Percentiles rank a stretch among this genome's conserved stretches.
Conservation (phyloP, 768 basidiomycete genomes). For the Suillus americanus region DNA sequence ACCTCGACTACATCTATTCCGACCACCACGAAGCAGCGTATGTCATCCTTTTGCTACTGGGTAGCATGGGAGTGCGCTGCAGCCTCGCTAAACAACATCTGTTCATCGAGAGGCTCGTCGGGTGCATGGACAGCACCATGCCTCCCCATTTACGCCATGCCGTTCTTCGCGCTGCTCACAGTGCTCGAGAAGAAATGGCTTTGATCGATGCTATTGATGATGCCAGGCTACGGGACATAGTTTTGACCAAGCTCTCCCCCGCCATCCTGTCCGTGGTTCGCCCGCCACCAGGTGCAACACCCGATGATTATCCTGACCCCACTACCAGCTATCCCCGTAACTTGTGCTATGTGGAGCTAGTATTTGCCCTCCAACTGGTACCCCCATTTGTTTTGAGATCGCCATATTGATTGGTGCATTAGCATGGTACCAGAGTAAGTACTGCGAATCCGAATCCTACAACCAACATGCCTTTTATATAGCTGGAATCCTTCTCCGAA, state of each 20-base stretch:
- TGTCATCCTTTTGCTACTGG: not conserved
- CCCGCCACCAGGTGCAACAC: not conserved
- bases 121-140: not conserved
- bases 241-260: not conserved
- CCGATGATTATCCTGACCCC: not conserved
- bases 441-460: not conserved
- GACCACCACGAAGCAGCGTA: not conserved
- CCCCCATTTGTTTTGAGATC: not conserved
- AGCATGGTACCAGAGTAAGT: not conserved
- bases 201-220: not conserved
- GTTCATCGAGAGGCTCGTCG: not conserved
- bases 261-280: not conserved
- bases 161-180: not conserved
- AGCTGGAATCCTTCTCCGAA: not conserved
- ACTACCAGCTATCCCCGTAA: accelerated
- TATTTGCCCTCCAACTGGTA: not conserved
- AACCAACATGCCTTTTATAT: not conserved
- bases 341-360: not conserved
- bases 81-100: not conserved
- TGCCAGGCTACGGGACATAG: not conserved
- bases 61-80: not conserved
- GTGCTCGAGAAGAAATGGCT: not conserved
- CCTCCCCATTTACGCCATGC: not conserved
- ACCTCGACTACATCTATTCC: not conserved
- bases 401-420: not conserved